These are phyloP conservation scores for Fusarium bulbicola DNA, from an alignment of 2,329 filamentous ascomycete genomes.

Conservation along the genomic window DNA sequence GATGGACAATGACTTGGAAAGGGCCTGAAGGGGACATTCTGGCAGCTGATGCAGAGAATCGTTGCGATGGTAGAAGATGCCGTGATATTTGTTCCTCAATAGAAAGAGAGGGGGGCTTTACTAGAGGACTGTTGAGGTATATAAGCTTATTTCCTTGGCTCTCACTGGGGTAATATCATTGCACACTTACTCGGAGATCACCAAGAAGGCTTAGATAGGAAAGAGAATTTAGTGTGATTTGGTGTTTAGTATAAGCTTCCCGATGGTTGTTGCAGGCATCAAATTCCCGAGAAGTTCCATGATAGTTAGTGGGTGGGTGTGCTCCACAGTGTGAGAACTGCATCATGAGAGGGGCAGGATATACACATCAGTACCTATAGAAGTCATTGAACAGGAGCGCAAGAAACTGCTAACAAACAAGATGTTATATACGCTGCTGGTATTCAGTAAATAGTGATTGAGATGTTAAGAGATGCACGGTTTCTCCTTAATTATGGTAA, in stretches of 20 bases:
- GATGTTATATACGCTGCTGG: neutral
- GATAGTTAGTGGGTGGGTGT: neutral
- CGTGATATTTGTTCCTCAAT: neutral
- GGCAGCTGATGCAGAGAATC: neutral
- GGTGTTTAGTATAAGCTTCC: neutral
- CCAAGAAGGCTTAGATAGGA: neutral
- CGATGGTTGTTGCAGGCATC: neutral
- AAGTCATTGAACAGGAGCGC: neutral
- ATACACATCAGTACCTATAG: neutral
- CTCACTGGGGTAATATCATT: neutral
- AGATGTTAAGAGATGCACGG: neutral
- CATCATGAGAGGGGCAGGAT: neutral
- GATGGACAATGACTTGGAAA: constrained; percentile 58
- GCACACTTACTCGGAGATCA: neutral
- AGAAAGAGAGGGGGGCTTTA: neutral
- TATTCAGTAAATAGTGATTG: neutral
- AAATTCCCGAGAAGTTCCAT: neutral
- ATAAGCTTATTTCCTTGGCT: constrained; percentile 7
- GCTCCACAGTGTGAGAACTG: neutral
- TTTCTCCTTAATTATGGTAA: neutral
- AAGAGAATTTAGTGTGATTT: neutral
- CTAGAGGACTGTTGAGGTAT: constrained; percentile 6
- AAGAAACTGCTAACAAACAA: neutral
- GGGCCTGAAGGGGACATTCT: constrained; percentile 44
- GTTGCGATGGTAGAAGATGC: neutral